Percentiles rank a stretch among this genome's conserved stretches.
Evolutionary conservation across 2,329 filamentous ascomycete species (phyloP).

Genomic region (Colletotrichum tamarilloi): DNA sequence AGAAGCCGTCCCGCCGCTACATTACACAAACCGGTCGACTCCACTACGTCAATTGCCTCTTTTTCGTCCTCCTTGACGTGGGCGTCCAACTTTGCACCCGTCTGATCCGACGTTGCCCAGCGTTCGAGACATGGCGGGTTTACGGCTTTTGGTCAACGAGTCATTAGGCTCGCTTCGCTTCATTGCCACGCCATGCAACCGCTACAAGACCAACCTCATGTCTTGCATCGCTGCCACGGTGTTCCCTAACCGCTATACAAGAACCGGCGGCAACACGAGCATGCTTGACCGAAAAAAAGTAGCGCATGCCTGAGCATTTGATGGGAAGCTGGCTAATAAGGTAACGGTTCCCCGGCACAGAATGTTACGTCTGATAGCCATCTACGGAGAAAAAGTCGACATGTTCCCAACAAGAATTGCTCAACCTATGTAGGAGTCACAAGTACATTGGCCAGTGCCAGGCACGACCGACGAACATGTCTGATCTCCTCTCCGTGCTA

Average conservation of each 20-base stretch:
- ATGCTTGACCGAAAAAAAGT: background rate
- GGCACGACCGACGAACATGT: background rate
- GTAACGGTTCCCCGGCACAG: background rate
- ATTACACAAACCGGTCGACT: constrained; percentile 13
- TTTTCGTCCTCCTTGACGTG: constrained; percentile 1
- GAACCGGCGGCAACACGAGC: background rate
- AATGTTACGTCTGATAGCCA: background rate
- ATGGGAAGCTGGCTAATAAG: background rate
- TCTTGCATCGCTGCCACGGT: background rate
- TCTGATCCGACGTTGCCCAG: constrained; percentile 10
- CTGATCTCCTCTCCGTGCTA: background rate
- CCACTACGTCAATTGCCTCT: constrained; percentile 26
- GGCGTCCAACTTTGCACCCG: constrained; percentile 3
- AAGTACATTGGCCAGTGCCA: background rate
- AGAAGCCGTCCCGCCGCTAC: constrained; percentile 24
- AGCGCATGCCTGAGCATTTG: background rate
- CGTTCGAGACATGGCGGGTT: constrained; percentile 22
- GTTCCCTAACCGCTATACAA: background rate
- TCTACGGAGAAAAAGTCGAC: background rate
- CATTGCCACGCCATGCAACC: background rate
- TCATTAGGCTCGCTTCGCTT: constrained; percentile 12
- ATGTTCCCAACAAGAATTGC: background rate
- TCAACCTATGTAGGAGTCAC: background rate
- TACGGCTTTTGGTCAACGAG: constrained; percentile 12
- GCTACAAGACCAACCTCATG: background rate